phyloP scores from a whole-genome alignment of 164 flowering plant genomes.

The Vitis rupestris region DNA sequence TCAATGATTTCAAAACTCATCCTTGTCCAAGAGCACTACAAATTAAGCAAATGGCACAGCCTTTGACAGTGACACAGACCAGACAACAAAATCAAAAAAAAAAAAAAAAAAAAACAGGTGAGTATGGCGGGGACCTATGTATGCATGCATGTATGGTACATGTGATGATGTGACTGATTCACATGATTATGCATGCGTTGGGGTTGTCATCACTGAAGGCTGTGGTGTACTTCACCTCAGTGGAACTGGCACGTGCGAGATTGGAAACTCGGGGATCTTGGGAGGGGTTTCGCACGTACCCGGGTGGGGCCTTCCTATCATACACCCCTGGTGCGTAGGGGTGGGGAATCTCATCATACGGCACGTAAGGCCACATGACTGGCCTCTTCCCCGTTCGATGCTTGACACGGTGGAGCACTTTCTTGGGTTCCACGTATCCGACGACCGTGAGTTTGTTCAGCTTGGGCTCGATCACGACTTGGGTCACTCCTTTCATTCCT shows the following conservation, averaged over 20 bases:
- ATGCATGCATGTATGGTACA: no score
- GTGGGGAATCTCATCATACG: slow-evolving; percentile 45
- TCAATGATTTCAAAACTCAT: no score
- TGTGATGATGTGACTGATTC: background rate
- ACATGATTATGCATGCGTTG: slow-evolving; percentile 48
- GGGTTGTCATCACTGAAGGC: slow-evolving; percentile 68
- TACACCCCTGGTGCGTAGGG: slow-evolving; percentile 54
- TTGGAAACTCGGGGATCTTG: slow-evolving; percentile 23
- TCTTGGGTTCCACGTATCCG: slow-evolving; percentile 51
- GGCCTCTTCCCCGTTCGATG: slow-evolving; percentile 49
- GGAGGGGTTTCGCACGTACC: slow-evolving; percentile 43
- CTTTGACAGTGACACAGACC: no score
- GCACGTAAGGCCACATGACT: slow-evolving; percentile 64
- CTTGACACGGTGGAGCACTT: slow-evolving; percentile 39
- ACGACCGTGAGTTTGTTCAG: slow-evolving; percentile 38
- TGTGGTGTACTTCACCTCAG: slow-evolving; percentile 46
- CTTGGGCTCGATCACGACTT: slow-evolving; percentile 40
- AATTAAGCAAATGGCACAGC: no score
- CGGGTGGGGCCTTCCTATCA: slow-evolving; percentile 60
- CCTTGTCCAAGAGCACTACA: no score
- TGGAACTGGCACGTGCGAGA: slow-evolving; percentile 47
- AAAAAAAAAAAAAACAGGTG: no score
- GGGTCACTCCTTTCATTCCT: slow-evolving; percentile 50
- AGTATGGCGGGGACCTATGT: no score
- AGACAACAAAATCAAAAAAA: no score